phyloP scores from a whole-genome alignment of 148 eudicot species.

The Beta vulgaris region DNA sequence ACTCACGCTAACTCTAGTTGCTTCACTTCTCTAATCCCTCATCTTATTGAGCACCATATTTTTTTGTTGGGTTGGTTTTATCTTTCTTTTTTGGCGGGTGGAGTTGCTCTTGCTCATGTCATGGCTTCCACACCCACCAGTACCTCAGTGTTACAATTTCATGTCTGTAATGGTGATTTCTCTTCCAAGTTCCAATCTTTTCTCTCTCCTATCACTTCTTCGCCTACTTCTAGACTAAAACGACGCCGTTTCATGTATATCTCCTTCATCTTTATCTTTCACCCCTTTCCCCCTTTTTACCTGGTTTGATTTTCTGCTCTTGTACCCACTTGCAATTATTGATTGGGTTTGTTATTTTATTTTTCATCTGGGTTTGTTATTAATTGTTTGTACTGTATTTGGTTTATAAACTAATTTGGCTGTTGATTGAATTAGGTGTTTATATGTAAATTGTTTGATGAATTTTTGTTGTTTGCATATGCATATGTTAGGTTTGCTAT shows the following conservation, averaged over 20 bases:
- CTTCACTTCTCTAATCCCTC: too few relatives aligned
- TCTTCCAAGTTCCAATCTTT: conserved; percentile 17
- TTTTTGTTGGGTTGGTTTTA: background rate
- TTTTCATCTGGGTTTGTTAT: background rate
- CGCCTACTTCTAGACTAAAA: background rate
- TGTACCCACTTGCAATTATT: background rate
- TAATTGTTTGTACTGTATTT: background rate
- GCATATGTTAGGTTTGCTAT: background rate
- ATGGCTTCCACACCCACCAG: conserved; percentile 27
- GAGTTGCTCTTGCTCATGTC: too few relatives aligned
- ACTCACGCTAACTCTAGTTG: too few relatives aligned
- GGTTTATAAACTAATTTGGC: background rate
- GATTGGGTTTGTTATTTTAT: background rate
- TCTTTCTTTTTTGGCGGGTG: conserved; percentile 14
- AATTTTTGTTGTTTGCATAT: background rate
- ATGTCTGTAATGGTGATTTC: conserved; percentile 29
- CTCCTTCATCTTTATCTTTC: background rate
- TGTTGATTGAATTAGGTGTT: conserved; percentile 10
- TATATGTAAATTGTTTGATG: background rate
- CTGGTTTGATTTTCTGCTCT: background rate
- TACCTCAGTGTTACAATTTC: conserved; percentile 18
- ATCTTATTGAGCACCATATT: background rate
- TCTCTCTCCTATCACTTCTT: conserved; percentile 22
- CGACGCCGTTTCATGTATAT: conserved; percentile 37
- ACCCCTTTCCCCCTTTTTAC: background rate